A percentile compares a stretch with the other conserved stretches of the same genome.
Conservation (phyloP, 768 basidiomycete genomes). For the Boletus reticuloceps region DNA sequence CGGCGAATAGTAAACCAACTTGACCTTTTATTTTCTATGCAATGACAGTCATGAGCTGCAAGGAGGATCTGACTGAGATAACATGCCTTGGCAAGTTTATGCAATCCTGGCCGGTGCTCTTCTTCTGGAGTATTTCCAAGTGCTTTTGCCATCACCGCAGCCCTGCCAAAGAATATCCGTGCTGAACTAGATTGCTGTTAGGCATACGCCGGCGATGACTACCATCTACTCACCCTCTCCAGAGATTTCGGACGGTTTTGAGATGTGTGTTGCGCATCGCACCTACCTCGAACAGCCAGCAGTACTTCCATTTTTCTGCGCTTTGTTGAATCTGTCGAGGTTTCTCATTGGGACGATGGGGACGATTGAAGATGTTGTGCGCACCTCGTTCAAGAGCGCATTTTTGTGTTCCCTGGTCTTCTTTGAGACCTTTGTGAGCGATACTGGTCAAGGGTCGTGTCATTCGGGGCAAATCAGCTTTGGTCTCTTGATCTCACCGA, state of each 20-base stretch:
- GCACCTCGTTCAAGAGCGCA: conserved; percentile 74
- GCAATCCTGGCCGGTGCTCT: conserved; percentile 77
- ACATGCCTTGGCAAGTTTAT: conserved; percentile 76
- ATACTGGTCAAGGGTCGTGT: conserved; percentile 50
- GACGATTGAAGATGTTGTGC: conserved; percentile 20
- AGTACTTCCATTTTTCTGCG: conserved; percentile 88
- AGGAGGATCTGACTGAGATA: conserved; percentile 16
- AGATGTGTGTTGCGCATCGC: conserved; percentile 94
- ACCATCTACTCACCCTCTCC: conserved; percentile 74
- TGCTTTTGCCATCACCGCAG: conserved; percentile 93
- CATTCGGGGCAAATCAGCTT: neutral
- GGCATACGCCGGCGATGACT: neutral
- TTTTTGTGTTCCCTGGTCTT: conserved; percentile 92
- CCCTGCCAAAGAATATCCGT: conserved; percentile 85
- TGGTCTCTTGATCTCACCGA: conserved; percentile 54
- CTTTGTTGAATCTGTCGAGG: conserved; percentile 72
- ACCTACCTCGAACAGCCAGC: conserved; percentile 94
- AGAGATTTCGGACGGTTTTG: conserved; percentile 88
- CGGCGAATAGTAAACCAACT: conserved; percentile 90
- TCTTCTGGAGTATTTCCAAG: conserved; percentile 84
- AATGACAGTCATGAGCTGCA: conserved; percentile 4
- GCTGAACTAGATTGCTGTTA: conserved; percentile 46
- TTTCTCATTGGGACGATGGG: conserved; percentile 4
- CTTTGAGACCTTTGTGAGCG: conserved; percentile 91
- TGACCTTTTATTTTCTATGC: conserved; percentile 92